Percentiles rank a stretch among this genome's conserved stretches.
Conservation (phyloP, 129 eudicot genomes). For the Pulicaria dysenterica region DNA sequence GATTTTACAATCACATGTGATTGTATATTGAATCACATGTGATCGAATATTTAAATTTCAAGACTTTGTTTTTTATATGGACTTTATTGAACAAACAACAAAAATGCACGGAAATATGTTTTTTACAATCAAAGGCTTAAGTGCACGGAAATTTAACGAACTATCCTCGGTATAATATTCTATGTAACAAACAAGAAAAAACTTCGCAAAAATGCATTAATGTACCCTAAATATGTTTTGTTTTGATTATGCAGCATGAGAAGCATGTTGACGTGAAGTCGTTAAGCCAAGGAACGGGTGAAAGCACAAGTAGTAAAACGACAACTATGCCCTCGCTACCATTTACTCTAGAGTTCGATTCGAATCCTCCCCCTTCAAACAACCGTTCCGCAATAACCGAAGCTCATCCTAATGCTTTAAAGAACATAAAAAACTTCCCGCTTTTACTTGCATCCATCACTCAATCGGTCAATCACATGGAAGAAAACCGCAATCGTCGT, state of each 20-base stretch:
- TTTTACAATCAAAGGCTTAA: no score
- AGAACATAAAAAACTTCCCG: slow-evolving; percentile 81
- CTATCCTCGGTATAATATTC: no score
- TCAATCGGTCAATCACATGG: slow-evolving; percentile 54
- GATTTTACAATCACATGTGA: no score
- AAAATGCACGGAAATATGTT: no score
- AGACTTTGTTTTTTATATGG: no score
- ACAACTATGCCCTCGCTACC: slow-evolving; percentile 48
- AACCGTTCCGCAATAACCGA: slow-evolving; percentile 67
- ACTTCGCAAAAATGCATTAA: no score
- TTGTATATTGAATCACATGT: no score
- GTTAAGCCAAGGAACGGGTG: slow-evolving; percentile 36
- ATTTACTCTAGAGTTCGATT: slow-evolving; percentile 47
- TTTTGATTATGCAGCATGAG: slow-evolving; percentile 42
- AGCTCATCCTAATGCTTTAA: slow-evolving; percentile 85
- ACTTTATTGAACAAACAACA: no score
- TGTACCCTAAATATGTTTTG: neutral
- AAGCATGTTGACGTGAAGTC: slow-evolving; percentile 35
- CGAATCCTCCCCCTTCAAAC: slow-evolving; percentile 42
- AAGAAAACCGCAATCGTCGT: slow-evolving; percentile 61
- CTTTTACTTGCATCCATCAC: slow-evolving; percentile 72
- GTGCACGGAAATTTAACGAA: no score
- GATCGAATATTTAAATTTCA: no score
- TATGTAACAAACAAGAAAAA: no score
- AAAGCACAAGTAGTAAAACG: slow-evolving; percentile 36